phyloP scores from a whole-genome alignment of 495 filamentous ascomycete genomes.

The Neurospora pannonica region DNA sequence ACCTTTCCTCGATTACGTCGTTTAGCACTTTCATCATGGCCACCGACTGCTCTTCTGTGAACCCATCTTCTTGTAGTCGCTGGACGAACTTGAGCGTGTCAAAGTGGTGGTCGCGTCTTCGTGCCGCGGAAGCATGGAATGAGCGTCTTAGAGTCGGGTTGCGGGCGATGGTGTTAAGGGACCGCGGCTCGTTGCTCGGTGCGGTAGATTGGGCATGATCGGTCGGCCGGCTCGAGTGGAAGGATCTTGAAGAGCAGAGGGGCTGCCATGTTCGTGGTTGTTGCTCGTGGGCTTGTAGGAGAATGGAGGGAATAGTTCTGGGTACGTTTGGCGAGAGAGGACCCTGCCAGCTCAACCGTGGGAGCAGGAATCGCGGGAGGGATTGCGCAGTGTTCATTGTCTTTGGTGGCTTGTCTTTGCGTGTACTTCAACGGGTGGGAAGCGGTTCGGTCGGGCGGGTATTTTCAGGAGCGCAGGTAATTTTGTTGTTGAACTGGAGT shows the following conservation, averaged over 20 bases:
- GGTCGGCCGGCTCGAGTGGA: slow-evolving; percentile 2
- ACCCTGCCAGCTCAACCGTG: slow-evolving; percentile 42
- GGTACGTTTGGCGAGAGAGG: slow-evolving; percentile 8
- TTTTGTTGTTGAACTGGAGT: neutral
- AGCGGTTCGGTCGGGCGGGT: neutral
- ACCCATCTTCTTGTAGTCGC: slow-evolving; percentile 79
- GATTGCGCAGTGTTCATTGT: slow-evolving; percentile 22
- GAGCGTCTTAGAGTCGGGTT: slow-evolving; percentile 27
- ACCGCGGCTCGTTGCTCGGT: neutral
- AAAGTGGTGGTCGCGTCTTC: slow-evolving; percentile 80
- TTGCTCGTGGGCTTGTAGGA: neutral
- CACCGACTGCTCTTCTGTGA: slow-evolving; percentile 88
- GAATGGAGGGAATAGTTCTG: neutral
- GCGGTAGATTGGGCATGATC: neutral
- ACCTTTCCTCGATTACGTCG: slow-evolving; percentile 94
- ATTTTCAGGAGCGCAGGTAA: neutral
- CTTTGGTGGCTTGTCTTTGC: neutral
- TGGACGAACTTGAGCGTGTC: slow-evolving; percentile 97
- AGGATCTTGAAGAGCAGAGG: neutral
- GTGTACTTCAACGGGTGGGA: neutral
- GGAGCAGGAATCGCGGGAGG: slow-evolving; percentile 45
- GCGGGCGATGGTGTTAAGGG: slow-evolving; percentile 7
- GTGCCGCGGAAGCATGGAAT: slow-evolving; percentile 63
- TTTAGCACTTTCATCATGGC: slow-evolving; percentile 97
- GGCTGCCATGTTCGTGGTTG: slow-evolving; percentile 1